Evolutionary conservation across 2,329 filamentous ascomycete species (phyloP).

Genomic region (Aurifilum marmelostoma): DNA sequence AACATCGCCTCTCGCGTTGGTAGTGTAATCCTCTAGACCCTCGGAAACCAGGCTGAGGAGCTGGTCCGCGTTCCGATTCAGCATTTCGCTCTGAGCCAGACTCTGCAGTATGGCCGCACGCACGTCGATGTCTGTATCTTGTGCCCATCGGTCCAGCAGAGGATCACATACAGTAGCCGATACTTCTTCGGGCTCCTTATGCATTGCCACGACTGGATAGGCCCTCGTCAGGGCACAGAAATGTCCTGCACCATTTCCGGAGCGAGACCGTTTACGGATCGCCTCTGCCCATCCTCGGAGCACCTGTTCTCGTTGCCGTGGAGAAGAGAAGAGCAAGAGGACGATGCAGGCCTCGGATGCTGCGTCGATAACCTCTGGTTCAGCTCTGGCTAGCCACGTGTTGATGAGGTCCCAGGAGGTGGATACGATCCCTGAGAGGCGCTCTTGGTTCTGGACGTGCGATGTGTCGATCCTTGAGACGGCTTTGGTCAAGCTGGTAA

Average conservation of each 20-base stretch:
- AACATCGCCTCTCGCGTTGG: constrained; percentile 84
- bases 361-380: constrained; percentile 53
- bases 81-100: constrained; percentile 50
- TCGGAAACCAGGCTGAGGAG: constrained; percentile 54
- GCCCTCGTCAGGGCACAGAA: constrained; percentile 58
- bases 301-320: constrained; percentile 41
- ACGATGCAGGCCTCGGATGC: constrained; percentile 56
- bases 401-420: constrained; percentile 42
- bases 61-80: constrained; percentile 44
- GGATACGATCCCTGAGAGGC: background rate
- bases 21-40: constrained; percentile 86
- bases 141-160: constrained; percentile 56
- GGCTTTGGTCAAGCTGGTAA: background rate
- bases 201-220: constrained; percentile 44
- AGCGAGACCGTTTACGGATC: constrained; percentile 41
- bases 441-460: constrained; percentile 1
- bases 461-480: constrained; percentile 9
- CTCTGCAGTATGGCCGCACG: constrained; percentile 60
- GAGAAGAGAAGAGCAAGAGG: constrained; percentile 50
- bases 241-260: constrained; percentile 51
- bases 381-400: constrained; percentile 53
- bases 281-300: constrained; percentile 52
- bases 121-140: constrained; percentile 54
- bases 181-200: constrained; percentile 4
- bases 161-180: constrained; percentile 45